Evolutionary conservation across 2,329 filamentous ascomycete species (phyloP).

Genomic region (Phoma sp.): DNA sequence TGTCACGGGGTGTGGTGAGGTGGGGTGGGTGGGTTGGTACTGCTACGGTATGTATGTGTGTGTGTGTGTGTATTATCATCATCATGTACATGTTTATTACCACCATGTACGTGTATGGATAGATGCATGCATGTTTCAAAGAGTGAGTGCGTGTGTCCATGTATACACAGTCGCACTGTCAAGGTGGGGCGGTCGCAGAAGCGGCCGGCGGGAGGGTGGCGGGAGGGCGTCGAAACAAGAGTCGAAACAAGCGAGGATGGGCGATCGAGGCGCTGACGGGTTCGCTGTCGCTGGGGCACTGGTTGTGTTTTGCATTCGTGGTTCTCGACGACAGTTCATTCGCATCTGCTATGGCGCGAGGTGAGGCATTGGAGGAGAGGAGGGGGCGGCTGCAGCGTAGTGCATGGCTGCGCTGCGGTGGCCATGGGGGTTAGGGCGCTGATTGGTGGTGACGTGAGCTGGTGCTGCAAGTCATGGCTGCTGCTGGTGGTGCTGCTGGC

Average conservation of each 20-base stretch:
- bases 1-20: too few relatives aligned
- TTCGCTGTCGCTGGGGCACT: background rate
- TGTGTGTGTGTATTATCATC: too few relatives aligned
- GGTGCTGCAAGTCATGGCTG: conserved; percentile 7
- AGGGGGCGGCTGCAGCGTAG: conserved; percentile 14
- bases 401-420: conserved; percentile 11
- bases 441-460: conserved; percentile 22
- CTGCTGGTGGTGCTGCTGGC: background rate
- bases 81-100: too few relatives aligned
- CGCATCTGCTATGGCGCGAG: background rate
- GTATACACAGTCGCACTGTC: too few relatives aligned
- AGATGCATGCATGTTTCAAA: too few relatives aligned
- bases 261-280: background rate
- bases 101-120: too few relatives aligned
- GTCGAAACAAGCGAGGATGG: conserved; percentile 4
- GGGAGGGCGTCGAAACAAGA: background rate
- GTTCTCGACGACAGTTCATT: background rate
- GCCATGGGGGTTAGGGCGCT: conserved; percentile 2
- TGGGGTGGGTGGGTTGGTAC: too few relatives aligned
- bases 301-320: background rate
- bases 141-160: too few relatives aligned
- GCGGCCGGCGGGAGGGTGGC: conserved; percentile 21
- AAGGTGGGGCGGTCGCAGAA: conserved; percentile 27
- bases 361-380: conserved; percentile 26
- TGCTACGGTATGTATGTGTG: background rate